Evolutionary conservation across 345 rosid genomes (phyloP).

Genomic region (Crucihimalaya himalaica): DNA sequence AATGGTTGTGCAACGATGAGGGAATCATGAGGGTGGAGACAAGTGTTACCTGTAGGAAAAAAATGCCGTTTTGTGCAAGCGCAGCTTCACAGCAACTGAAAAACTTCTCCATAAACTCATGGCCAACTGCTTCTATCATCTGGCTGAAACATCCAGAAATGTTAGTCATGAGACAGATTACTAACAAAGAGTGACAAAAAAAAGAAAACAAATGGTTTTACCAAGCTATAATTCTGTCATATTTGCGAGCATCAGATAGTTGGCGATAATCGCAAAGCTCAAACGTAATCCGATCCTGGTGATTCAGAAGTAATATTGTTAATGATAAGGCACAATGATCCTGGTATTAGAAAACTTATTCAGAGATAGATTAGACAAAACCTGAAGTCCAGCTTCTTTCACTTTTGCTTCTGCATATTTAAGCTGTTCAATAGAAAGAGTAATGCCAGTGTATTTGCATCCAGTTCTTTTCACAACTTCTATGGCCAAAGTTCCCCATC

Average conservation of each 20-base stretch:
- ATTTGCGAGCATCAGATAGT: conserved; percentile 51
- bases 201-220: conserved; percentile 25
- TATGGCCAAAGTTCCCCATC: conserved; percentile 88
- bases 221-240: conserved; percentile 82
- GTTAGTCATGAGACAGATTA: background rate
- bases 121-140: conserved; percentile 87
- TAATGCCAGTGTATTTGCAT: conserved; percentile 84
- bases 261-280: conserved; percentile 73
- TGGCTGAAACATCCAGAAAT: conserved; percentile 48
- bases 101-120: conserved; percentile 77
- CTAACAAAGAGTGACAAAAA: background rate
- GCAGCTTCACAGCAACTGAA: conserved; percentile 66
- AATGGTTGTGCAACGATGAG: background rate
- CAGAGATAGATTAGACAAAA: conserved; percentile 19
- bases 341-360: background rate
- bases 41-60: conserved; percentile 65
- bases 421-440: conserved; percentile 70
- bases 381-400: conserved; percentile 86
- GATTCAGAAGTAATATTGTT: background rate
- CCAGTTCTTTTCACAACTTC: conserved; percentile 80
- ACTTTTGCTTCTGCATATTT: conserved; percentile 65
- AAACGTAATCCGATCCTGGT: conserved; percentile 60
- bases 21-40: background rate
- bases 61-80: conserved; percentile 65
- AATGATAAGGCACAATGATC: background rate